phyloP scores from a whole-genome alignment of 768 basidiomycete genomes.

The Serpula lacrymans region DNA sequence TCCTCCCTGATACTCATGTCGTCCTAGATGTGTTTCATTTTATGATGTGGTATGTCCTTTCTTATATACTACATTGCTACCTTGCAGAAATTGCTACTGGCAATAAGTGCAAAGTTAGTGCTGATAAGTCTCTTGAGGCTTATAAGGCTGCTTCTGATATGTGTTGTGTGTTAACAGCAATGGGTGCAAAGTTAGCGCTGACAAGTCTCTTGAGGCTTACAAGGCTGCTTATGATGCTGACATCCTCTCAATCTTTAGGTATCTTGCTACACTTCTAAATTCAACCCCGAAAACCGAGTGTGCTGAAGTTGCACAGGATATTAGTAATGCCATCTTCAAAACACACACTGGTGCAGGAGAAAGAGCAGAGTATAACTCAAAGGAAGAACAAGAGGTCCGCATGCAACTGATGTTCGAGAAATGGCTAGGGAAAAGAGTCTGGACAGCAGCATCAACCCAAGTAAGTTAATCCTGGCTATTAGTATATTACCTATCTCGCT shows the following conservation, averaged over 20 bases:
- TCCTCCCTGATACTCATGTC: slow-evolving; percentile 2
- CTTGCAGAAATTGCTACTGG: slow-evolving; percentile 84
- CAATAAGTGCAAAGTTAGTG: slow-evolving; percentile 87
- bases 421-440: slow-evolving; percentile 12
- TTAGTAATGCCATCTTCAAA: slow-evolving; percentile 10
- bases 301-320: slow-evolving; percentile 5
- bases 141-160: slow-evolving; percentile 93
- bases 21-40: slow-evolving; percentile 18
- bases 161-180: no score
- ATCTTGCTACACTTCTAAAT: slow-evolving; percentile 9
- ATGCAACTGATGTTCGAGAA: slow-evolving; percentile 10
- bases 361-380: slow-evolving; percentile 13
- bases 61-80: not conserved
- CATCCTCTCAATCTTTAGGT: slow-evolving; percentile 45
- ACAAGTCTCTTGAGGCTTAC: slow-evolving; percentile 91
- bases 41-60: slow-evolving; percentile 9
- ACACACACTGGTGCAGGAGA: slow-evolving; percentile 4
- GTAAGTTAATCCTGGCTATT: no score
- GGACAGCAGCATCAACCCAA: slow-evolving; percentile 16
- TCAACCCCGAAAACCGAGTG: slow-evolving; percentile 4
- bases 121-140: slow-evolving; percentile 89
- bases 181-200: no score
- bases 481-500: no score
- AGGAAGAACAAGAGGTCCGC: slow-evolving; percentile 13
- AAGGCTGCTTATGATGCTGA: slow-evolving; percentile 93